Conservation (phyloP, 352 stramenopile genomes). For the Globisporangium iwayamae region DNA sequence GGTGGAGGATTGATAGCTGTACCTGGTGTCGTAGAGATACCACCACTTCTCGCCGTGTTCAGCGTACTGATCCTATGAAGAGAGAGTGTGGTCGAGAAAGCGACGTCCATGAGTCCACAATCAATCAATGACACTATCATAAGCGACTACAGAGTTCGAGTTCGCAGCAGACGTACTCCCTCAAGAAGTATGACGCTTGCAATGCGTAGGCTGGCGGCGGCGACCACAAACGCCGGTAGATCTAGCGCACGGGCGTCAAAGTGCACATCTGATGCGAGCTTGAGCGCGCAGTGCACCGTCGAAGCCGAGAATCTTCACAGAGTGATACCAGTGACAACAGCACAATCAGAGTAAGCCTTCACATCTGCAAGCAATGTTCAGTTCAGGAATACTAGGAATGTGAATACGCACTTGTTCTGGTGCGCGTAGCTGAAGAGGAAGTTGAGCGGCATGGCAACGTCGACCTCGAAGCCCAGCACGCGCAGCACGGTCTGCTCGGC, state of each 20-base stretch:
- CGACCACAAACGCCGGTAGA: conserved; percentile 28
- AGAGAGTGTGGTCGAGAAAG: neutral
- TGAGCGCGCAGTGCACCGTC: conserved; percentile 35
- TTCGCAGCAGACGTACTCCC: conserved; percentile 6
- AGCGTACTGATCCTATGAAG: neutral
- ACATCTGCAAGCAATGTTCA: neutral
- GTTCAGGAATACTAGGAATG: neutral
- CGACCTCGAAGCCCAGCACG: conserved; percentile 44
- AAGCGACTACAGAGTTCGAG: too few relatives aligned
- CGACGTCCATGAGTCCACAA: neutral
- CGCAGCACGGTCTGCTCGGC: conserved; percentile 50
- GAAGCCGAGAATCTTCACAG: conserved; percentile 22
- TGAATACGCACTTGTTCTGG: conserved; percentile 18
- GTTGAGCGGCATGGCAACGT: conserved; percentile 32
- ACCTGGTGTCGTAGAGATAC: conserved; percentile 51
- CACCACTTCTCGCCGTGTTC: conserved; percentile 33
- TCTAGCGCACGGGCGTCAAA: conserved; percentile 21
- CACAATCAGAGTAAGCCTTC: neutral
- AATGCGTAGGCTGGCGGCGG: conserved; percentile 27
- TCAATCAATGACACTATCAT: too few relatives aligned
- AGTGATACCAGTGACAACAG: neutral
- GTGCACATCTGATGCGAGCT: conserved; percentile 34
- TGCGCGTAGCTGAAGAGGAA: conserved; percentile 36
- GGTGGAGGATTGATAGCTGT: neutral
- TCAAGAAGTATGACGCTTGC: conserved; percentile 21